A percentile compares a stretch with the other conserved stretches of the same genome.
Evolutionary conservation across 2,329 filamentous ascomycete species (phyloP).

Genomic region (Claviceps paspali): DNA sequence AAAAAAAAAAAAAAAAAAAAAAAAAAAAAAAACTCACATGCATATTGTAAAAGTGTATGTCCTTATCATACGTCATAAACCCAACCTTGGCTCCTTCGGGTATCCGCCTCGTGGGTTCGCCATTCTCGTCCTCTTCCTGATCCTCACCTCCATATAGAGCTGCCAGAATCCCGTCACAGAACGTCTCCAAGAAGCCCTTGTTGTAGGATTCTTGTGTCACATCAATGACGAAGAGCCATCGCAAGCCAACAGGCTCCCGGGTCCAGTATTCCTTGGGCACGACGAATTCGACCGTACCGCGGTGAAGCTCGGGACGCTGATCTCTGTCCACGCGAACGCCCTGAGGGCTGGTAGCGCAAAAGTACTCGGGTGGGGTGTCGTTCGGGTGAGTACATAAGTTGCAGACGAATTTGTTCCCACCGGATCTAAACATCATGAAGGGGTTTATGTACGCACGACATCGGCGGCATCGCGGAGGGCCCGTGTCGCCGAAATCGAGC

Average conservation of each 20-base stretch:
- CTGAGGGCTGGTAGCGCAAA: slow-evolving; percentile 74
- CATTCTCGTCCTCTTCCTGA: slow-evolving; percentile 31
- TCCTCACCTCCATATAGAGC: slow-evolving; percentile 65
- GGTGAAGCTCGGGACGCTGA: slow-evolving; percentile 74
- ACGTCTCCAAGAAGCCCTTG: slow-evolving; percentile 77
- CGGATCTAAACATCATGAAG: slow-evolving; percentile 92
- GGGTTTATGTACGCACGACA: slow-evolving; percentile 97
- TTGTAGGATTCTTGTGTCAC: slow-evolving; percentile 84
- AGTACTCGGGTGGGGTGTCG: slow-evolving; percentile 84
- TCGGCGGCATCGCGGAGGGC: slow-evolving; percentile 79
- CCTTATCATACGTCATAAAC: slow-evolving; percentile 90
- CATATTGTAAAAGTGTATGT: slow-evolving; percentile 96
- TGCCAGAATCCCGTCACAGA: slow-evolving; percentile 75
- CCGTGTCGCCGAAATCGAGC: slow-evolving; percentile 82
- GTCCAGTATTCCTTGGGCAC: slow-evolving; percentile 99
- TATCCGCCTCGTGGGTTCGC: slow-evolving; percentile 40
- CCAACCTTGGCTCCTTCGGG: slow-evolving; percentile 76
- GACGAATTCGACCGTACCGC: slow-evolving; percentile 88
- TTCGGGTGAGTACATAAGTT: slow-evolving; percentile 98
- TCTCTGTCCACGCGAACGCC: slow-evolving; percentile 78
- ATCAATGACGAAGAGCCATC: slow-evolving; percentile 85
- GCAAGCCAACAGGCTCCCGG: slow-evolving; percentile 75
- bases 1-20: no score
- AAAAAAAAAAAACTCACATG: slow-evolving; percentile 44
- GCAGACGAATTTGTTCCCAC: slow-evolving; percentile 93